Evolutionary conservation across 441 rosid genomes (phyloP), one percentile per base, ranked within the genome.

Genomic region (Populus hybrid): DNA sequence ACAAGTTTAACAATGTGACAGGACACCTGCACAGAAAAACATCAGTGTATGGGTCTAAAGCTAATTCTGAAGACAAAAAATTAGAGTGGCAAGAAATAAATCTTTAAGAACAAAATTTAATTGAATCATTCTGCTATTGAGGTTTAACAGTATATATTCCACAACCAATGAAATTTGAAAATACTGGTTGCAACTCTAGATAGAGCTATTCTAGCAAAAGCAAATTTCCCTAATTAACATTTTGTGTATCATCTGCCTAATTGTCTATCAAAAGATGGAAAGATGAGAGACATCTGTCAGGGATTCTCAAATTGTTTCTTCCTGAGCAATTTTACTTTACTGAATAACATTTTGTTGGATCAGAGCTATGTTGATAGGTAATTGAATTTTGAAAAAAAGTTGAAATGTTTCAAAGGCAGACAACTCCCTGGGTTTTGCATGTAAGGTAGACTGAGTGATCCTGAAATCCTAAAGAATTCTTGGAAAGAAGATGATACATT

Each of bases 1-100:
- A 90, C 95, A 86, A 95, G 97, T 80, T 88, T 90, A 67, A 89
- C 93, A 83, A 95, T 84, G 80, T 82, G 86, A 80, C 92, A 87
- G 59, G 94, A 83, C 73, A 91, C 95, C 98, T 95, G 98, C 90
- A 92, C 78, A 75, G 72, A 78, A 77, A 86, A 88, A 80, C 75
- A 83, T 74, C 11, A n/a, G 73, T 75, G 75, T 70, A 83, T 82
- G 75, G 86, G 83, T 86, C 85, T 79, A 82, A 73, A 83, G 79
- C 77, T 73, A 77, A 84, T 74, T 76, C 81, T 82, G 82, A 81
- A 71, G 83, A 32, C 7, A 69, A 79, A 50, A 40, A 80, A 20
- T 68, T 21, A 71, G 66, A 38, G 65, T 35, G 18, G 73, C 67
- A 67, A 67, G 11, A 38, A 77, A 78, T 4, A 53, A 16, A 53